Evolutionary conservation across 1,284 basidiomycete species (phyloP), one percentile per base, ranked within the genome.

Genomic region (Ceraceosorus guamensis): DNA sequence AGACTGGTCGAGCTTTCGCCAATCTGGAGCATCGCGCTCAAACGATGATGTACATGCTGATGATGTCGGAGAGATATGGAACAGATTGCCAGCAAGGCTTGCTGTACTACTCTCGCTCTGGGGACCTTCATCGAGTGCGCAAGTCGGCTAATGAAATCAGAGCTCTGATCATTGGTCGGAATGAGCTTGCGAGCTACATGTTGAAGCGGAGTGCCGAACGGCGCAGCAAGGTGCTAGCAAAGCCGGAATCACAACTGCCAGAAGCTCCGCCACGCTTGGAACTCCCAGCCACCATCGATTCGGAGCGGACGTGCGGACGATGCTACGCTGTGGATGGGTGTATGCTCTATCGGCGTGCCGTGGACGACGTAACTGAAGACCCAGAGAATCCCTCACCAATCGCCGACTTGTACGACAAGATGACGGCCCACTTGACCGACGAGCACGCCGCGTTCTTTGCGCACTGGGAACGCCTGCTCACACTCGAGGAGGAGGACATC

Each of bases 11-110:
- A 77, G 84, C 32, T 84, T 84, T 10, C 83, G 86, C 2, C 35
- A 65, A 62, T 8, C 85, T 92, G 82, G 89, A 93, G 66, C 95
- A 98, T 76, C 86, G 91, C 45, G 95, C 95, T 0, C 93, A 99
- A 77, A 98, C 95, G 0, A 92, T 96, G 86, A 79, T 98, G 5
- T 99, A 98, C 74, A 96, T 91, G 0, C 80, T 98, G 11, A 82
- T 99, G 6, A 85, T 92, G 73, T 83, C 85, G 37, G 92, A 98
- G 71, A 83, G 91, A 11, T 97, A 97, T 71, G 85, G 87, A 62
- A 53, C 55, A 8, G 47, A 55, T 8, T 71, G 81, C 30, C 78
- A 79, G 1, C 84, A 85, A 11, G 95, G 95, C 1, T 78, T 98
- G 50, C 81, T 99, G 32, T 96, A 91, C 75, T 99, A 98, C 74